Percentiles rank a stretch among this genome's conserved stretches.
phyloP scores from a whole-genome alignment of 2,329 filamentous ascomycete species.

The Rhinocladiella mackenziei region DNA sequence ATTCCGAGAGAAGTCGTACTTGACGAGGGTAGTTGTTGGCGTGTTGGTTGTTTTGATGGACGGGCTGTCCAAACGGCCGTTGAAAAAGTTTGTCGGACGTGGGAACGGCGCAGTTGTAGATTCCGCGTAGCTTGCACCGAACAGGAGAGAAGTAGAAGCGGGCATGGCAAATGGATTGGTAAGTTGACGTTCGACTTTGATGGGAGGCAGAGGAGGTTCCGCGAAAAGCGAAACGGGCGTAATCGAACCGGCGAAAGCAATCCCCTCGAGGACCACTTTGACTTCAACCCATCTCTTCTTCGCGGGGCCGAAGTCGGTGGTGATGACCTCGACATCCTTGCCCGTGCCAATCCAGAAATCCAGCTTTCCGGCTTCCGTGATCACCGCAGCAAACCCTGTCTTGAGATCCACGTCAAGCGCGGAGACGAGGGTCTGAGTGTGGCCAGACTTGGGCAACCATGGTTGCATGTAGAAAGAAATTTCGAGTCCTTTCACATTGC shows the following conservation, averaged over 20 bases:
- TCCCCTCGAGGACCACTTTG: background rate
- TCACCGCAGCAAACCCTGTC: slow-evolving; percentile 7
- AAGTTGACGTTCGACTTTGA: slow-evolving; percentile 1
- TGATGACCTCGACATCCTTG: slow-evolving; percentile 1
- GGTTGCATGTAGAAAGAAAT: slow-evolving; percentile 18
- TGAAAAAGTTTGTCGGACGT: slow-evolving; percentile 7
- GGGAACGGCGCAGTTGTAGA: background rate
- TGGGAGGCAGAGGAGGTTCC: background rate
- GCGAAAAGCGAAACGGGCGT: background rate
- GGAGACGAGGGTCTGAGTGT: slow-evolving; percentile 14
- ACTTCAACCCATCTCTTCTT: slow-evolving; percentile 4
- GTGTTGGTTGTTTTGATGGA: background rate
- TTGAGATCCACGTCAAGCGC: slow-evolving; percentile 6
- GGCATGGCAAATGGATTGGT: background rate
- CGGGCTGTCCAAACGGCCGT: slow-evolving; percentile 14
- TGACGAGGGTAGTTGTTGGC: background rate
- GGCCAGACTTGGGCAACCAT: slow-evolving; percentile 2
- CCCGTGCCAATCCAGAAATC: slow-evolving; percentile 11
- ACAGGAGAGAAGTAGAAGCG: background rate
- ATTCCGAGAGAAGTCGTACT: slow-evolving; percentile 15
- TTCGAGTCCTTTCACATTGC: background rate
- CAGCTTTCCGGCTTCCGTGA: slow-evolving; percentile 1
- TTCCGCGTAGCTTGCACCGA: background rate
- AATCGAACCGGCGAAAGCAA: background rate
- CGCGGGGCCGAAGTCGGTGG: background rate